These are phyloP conservation scores for Suillus decipiens DNA, from an alignment of 768 basidiomycete genomes.

Conservation along the genomic window DNA sequence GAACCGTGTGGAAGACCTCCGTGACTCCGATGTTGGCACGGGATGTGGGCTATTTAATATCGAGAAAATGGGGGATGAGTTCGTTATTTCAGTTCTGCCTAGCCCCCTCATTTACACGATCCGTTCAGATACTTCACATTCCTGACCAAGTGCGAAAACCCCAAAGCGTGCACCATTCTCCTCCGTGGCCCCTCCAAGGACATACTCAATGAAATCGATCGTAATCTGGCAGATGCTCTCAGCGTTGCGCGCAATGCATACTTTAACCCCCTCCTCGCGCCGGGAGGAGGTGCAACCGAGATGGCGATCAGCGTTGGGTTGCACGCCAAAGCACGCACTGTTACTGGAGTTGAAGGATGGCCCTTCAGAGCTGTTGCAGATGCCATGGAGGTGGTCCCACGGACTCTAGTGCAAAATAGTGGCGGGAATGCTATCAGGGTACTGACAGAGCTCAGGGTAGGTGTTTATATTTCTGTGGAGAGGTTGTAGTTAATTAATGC, in stretches of 20 bases:
- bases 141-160: conserved; percentile 85
- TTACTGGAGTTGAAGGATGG: conserved; percentile 89
- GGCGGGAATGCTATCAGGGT: conserved; percentile 95
- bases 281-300: conserved; percentile 96
- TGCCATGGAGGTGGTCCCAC: conserved; percentile 95
- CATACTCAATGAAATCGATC: conserved; percentile 96
- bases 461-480: conserved; percentile 26
- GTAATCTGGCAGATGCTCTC: conserved; percentile 98
- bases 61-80: conserved; percentile 98
- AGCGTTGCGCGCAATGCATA: conserved; percentile 95
- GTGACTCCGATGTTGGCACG: conserved; percentile 90
- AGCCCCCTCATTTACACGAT: conserved; percentile 3
- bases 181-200: conserved; percentile 98
- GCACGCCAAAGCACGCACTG: conserved; percentile 72
- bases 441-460: conserved; percentile 88
- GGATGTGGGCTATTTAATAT: conserved; percentile 95
- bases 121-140: conserved; percentile 90
- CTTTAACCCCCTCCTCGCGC: conserved; percentile 92
- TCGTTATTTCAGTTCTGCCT: conserved; percentile 17
- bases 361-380: conserved; percentile 92
- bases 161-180: conserved; percentile 97
- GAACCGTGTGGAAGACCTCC: conserved; percentile 92
- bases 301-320: conserved; percentile 95
- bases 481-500: neutral
- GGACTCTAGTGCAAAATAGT: conserved; percentile 92